These are phyloP conservation scores for Plectosphaerella sp. DNA, from an alignment of 2,329 filamentous ascomycete species.

Conservation along the genomic window DNA sequence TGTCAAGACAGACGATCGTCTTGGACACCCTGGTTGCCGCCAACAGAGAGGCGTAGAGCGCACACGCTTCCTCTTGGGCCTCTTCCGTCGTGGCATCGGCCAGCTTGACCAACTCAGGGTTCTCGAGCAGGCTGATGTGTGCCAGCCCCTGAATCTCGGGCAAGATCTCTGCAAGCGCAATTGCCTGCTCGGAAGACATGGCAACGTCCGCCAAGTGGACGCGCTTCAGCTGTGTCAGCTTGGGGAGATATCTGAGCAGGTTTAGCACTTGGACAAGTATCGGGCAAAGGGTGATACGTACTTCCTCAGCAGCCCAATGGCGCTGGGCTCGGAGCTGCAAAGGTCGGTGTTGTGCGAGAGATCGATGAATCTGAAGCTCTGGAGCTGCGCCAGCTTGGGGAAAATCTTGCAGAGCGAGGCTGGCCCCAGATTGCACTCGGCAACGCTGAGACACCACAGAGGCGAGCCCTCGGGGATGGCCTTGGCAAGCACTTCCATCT, in stretches of 20 bases:
- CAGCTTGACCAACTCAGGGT: conserved; percentile 65
- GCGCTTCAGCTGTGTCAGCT: conserved; percentile 71
- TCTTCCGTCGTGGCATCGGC: conserved; percentile 73
- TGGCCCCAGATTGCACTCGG: conserved; percentile 76
- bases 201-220: conserved; percentile 83
- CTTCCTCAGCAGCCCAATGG: conserved; percentile 70
- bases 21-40: conserved; percentile 80
- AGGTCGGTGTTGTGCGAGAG: conserved; percentile 83
- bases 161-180: conserved; percentile 83
- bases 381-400: conserved; percentile 65
- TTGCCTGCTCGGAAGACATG: conserved; percentile 81
- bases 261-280: background rate
- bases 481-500: conserved; percentile 48
- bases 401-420: conserved; percentile 70
- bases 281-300: conserved; percentile 34
- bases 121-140: conserved; percentile 83
- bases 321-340: conserved; percentile 70
- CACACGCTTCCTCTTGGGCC: conserved; percentile 87
- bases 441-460: conserved; percentile 79
- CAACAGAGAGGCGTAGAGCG: conserved; percentile 86
- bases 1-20: conserved; percentile 83
- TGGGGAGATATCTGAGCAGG: conserved; percentile 63
- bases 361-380: conserved; percentile 81
- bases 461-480: conserved; percentile 49
- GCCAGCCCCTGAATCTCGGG: conserved; percentile 78